A percentile compares a stretch with the other conserved stretches of the same genome.
Conservation (phyloP, 352 stramenopile species). For the Lagenidium giganteum region DNA sequence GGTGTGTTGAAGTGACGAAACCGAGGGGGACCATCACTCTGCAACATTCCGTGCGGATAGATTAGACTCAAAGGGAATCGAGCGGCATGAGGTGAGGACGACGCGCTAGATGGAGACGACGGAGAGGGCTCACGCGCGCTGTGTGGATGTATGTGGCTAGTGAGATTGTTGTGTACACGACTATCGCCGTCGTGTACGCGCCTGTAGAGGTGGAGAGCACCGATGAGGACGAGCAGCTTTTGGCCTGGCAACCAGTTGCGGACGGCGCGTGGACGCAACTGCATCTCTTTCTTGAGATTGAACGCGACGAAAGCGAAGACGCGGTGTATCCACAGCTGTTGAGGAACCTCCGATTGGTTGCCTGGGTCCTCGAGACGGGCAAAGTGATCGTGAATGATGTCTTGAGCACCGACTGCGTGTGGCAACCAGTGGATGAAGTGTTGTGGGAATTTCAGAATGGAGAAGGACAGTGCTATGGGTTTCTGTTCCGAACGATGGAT, state of each 20-base stretch:
- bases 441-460: conserved; percentile 36
- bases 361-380: conserved; percentile 51
- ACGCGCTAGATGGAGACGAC: background rate
- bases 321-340: conserved; percentile 12
- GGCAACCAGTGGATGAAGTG: conserved; percentile 25
- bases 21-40: background rate
- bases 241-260: conserved; percentile 32
- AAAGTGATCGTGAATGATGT: conserved; percentile 50
- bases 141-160: conserved; percentile 1
- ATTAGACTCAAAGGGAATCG: background rate
- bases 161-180: conserved; percentile 35
- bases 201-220: conserved; percentile 5
- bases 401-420: conserved; percentile 31
- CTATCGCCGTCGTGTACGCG: conserved; percentile 25
- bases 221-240: background rate
- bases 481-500: conserved; percentile 33
- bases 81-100: conserved; percentile 1
- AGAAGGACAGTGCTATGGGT: conserved; percentile 37
- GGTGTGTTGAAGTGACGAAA: background rate
- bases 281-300: conserved; percentile 51
- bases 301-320: conserved; percentile 10
- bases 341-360: conserved; percentile 43
- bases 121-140: background rate
- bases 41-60: background rate
- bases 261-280: conserved; percentile 43